Evolutionary conservation across 2,329 filamentous ascomycete species (phyloP).

Genomic region (Mycosphaerelloides madeirae): DNA sequence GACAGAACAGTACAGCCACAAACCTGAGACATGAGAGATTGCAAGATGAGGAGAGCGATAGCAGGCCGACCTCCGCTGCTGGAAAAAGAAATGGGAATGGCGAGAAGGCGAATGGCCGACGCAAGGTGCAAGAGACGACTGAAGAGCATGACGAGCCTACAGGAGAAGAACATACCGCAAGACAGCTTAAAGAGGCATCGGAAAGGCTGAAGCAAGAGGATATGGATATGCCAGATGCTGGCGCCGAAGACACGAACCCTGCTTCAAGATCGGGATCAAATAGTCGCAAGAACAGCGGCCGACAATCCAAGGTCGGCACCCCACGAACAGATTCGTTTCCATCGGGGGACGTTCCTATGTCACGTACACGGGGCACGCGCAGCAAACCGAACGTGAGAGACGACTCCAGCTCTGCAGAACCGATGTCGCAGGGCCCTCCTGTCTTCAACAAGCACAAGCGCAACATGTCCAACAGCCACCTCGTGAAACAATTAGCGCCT

Average conservation of each 20-base stretch:
- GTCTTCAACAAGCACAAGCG: constrained; percentile 28
- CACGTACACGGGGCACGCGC: constrained; percentile 39
- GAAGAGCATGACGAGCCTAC: constrained; percentile 19
- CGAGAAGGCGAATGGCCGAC: constrained; percentile 23
- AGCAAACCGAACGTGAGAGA: constrained; percentile 27
- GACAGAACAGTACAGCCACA: constrained; percentile 66
- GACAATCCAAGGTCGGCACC: constrained; percentile 46
- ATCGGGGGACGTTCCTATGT: constrained; percentile 32
- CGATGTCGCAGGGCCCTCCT: constrained; percentile 27
- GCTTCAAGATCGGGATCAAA: constrained; percentile 25
- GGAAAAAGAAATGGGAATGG: constrained; percentile 22
- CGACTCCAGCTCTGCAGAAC: constrained; percentile 27
- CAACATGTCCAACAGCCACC: constrained; percentile 31
- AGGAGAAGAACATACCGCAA: constrained; percentile 15
- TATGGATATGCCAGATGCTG: constrained; percentile 30
- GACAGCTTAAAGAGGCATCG: constrained; percentile 13
- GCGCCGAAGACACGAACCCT: constrained; percentile 12
- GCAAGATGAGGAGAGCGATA: constrained; percentile 37
- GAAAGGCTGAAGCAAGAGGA: constrained; percentile 50
- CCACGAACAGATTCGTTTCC: constrained; percentile 43
- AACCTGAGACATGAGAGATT: constrained; percentile 30
- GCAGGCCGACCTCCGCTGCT: constrained; percentile 22
- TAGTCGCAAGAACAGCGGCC: constrained; percentile 34
- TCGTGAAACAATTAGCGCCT: constrained; percentile 36
- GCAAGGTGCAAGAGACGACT: constrained; percentile 18